phyloP scores from a whole-genome alignment of 2,329 filamentous ascomycete species.

The Ophiosphaerella herpotricha region DNA sequence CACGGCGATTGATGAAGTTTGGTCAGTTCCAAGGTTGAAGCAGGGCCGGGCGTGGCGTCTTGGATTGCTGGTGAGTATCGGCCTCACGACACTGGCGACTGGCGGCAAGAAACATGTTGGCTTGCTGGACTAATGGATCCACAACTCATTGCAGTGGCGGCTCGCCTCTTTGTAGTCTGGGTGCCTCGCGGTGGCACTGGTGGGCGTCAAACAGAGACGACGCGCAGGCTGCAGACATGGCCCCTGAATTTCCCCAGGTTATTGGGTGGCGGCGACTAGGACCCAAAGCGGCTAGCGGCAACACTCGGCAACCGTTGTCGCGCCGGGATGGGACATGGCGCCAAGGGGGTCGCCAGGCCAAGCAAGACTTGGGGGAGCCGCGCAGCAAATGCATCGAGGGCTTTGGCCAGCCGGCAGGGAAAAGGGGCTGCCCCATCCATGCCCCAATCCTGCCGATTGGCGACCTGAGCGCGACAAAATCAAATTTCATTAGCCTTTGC shows the following conservation, averaged over 20 bases:
- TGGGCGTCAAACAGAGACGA: neutral
- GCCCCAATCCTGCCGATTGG: conserved; percentile 25
- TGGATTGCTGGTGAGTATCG: too few relatives aligned
- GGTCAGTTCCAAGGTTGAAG: too few relatives aligned
- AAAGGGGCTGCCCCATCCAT: conserved; percentile 23
- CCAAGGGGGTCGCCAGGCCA: neutral
- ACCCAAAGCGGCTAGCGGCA: conserved; percentile 19
- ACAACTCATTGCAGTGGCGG: neutral
- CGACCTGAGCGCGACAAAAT: conserved; percentile 12
- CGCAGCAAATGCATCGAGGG: conserved; percentile 13
- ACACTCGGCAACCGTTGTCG: conserved; percentile 29
- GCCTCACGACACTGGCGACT: too few relatives aligned
- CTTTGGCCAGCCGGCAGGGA: neutral
- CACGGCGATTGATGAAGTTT: too few relatives aligned
- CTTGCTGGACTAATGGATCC: neutral
- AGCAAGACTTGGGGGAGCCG: neutral
- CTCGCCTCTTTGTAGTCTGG: neutral
- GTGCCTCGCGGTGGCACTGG: neutral
- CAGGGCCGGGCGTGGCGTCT: too few relatives aligned
- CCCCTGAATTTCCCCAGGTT: conserved; percentile 46
- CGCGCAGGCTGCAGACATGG: conserved; percentile 13
- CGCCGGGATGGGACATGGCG: conserved; percentile 20
- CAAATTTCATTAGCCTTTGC: conserved; percentile 23
- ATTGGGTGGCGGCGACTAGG: conserved; percentile 31
- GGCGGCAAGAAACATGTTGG: too few relatives aligned